phyloP scores from a whole-genome alignment of 352 stramenopile species.

The Pythium rishiriense region DNA sequence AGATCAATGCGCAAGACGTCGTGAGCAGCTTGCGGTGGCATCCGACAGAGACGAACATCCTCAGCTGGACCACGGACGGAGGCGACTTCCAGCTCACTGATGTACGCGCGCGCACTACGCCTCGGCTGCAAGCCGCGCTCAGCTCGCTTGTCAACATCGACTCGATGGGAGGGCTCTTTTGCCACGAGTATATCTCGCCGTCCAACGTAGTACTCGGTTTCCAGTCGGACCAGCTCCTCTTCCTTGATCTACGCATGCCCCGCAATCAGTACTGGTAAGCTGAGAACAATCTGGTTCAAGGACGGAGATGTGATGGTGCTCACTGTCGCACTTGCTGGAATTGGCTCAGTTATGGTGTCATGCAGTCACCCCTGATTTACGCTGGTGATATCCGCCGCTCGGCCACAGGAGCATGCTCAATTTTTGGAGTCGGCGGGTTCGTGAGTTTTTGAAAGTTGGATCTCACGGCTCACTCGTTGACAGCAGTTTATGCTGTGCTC shows the following conservation, averaged over 20 bases:
- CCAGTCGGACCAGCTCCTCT: constrained; percentile 56
- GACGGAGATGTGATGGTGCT: background rate
- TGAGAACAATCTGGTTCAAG: background rate
- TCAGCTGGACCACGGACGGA: constrained; percentile 85
- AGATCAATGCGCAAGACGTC: constrained; percentile 75
- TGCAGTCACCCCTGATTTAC: constrained; percentile 43
- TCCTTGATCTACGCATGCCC: constrained; percentile 66
- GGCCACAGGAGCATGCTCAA: constrained; percentile 39
- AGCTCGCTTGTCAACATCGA: constrained; percentile 20
- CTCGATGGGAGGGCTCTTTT: constrained; percentile 59
- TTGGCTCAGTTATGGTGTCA: constrained; percentile 44
- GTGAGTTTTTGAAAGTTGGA: constrained; percentile 2
- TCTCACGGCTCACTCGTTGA: background rate
- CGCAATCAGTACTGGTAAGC: constrained; percentile 46
- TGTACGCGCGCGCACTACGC: constrained; percentile 34
- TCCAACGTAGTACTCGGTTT: constrained; percentile 68
- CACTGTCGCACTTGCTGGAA: background rate
- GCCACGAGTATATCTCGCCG: constrained; percentile 65
- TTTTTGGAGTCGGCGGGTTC: constrained; percentile 73
- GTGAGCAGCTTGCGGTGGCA: constrained; percentile 82
- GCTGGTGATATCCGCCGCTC: constrained; percentile 65
- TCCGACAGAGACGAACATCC: constrained; percentile 30
- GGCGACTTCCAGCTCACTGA: constrained; percentile 75
- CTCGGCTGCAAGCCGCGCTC: constrained; percentile 28
- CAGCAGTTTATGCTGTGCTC: background rate